Base-by-base conservation (phyloP, 2,329 filamentous ascomycete species). In the Cercospora berteroae region DNA sequence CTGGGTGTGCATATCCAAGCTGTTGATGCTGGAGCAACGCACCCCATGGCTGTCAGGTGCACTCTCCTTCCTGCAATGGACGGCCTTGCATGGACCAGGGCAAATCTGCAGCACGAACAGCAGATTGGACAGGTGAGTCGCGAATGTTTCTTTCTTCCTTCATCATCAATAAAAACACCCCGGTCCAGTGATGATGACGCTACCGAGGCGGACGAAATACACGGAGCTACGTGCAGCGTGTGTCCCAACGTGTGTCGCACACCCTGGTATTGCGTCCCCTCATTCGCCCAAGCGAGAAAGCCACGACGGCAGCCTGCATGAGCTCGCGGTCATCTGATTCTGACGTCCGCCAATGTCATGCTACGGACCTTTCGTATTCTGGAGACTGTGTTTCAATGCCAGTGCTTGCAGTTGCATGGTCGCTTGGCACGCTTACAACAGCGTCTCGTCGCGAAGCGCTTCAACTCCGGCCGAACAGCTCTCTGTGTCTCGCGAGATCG, bases 1-100 rank as follows among this genome's bases (percentile, higher is more conserved):
- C 62, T 97, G 91, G 89, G 84, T 88, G 74, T 92, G 91, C 80
- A 79, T 90, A 65, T 89, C 88, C 69, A 89, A 88, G 78, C 80
- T 96, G 70, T 81, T 93, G 73, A 89, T 93, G 83, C 80, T 97
- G 76, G 85, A 90, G 72, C 80, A 83, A 71, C 91, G 93, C 79
- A 96, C 97, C 93, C 94, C 94, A 70, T 98, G 94, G 94, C 85
- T 97, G 65, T 85, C 85, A 76, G 92, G 92, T 77, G 82, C 87
- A 73, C 79, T 95, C 68, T 90, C 91, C 66, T 86, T 97, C 79
- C 79, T 90, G 72, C 92, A 95, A 80, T 89, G 91, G 84, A 84
- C 88, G 72, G 85, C 89, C 75, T 81, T 94, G 76, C 83, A 84
- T 75, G 92, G 93, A 25, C 92, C 92, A 71, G 91, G 93, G 75